These are phyloP conservation scores for Sporothrix brasiliensis DNA, from an alignment of 2,329 filamentous ascomycete genomes.

Conservation along the genomic window DNA sequence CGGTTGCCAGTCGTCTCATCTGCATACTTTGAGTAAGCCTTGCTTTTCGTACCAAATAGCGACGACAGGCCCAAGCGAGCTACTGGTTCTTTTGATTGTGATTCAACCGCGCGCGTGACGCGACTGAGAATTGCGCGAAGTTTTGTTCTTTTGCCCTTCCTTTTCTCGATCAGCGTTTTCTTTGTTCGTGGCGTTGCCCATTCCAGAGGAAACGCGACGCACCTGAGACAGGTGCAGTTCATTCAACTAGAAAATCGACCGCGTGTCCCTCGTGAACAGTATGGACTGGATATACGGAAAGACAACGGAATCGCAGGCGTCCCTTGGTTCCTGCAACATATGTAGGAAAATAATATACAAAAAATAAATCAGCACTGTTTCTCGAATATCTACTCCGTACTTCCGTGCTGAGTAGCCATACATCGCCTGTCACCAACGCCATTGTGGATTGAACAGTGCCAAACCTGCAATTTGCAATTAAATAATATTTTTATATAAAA, in stretches of 20 bases:
- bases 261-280: slow-evolving; percentile 1
- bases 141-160: background rate
- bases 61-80: no score
- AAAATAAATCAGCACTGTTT: background rate
- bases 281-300: background rate
- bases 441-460: no score
- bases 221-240: background rate
- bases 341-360: background rate
- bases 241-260: background rate
- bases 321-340: background rate
- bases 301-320: background rate
- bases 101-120: slow-evolving; percentile 12
- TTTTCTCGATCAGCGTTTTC: background rate
- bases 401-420: no score
- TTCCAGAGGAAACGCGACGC: background rate
- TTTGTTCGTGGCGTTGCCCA: slow-evolving; percentile 10
- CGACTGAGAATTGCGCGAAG: background rate
- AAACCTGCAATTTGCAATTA: no score
- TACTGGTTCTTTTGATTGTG: background rate
- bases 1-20: background rate
- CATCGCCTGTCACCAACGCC: no score
- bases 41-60: no score
- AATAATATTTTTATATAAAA: no score
- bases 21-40: no score
- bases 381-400: no score